phyloP scores from a whole-genome alignment of 345 rosid species.

The Capsella bursapastoris region DNA sequence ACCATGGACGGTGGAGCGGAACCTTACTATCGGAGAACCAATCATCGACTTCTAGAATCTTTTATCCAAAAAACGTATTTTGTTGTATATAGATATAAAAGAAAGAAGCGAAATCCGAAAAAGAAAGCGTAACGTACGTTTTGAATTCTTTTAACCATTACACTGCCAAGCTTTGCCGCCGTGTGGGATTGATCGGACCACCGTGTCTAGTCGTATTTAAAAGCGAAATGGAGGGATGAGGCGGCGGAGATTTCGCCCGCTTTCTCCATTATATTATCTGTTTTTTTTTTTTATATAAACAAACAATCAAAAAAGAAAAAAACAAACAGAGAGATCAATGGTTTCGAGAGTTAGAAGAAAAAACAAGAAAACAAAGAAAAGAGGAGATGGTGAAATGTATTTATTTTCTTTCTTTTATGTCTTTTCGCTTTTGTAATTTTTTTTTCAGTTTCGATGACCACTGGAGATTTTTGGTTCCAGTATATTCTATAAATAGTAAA shows the following conservation, averaged over 20 bases:
- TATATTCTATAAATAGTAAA: slow-evolving; percentile 27
- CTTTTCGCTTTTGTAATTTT: neutral
- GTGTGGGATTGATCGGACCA: slow-evolving; percentile 38
- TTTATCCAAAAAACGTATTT: neutral
- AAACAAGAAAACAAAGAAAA: neutral
- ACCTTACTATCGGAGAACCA: slow-evolving; percentile 87
- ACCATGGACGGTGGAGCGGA: slow-evolving; percentile 86
- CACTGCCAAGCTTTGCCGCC: neutral
- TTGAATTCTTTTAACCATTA: neutral
- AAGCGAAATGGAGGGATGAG: slow-evolving; percentile 41
- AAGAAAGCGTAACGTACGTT: neutral
- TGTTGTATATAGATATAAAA: slow-evolving; percentile 2
- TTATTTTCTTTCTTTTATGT: neutral
- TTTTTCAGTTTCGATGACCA: slow-evolving; percentile 12
- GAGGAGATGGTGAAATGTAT: slow-evolving; percentile 15
- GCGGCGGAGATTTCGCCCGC: slow-evolving; percentile 49
- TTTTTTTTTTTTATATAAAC: slow-evolving; percentile 9
- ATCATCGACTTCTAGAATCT: slow-evolving; percentile 70
- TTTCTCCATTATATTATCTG: slow-evolving; percentile 28
- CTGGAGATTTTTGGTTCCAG: slow-evolving; percentile 41
- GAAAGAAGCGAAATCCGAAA: slow-evolving; percentile 19
- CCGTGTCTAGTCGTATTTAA: slow-evolving; percentile 9
- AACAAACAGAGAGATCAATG: slow-evolving; percentile 20
- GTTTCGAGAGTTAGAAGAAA: slow-evolving; percentile 21
- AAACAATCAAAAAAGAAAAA: neutral